Evolutionary conservation across 129 eudicot genomes (phyloP).

Genomic region (Centella asiatica): DNA sequence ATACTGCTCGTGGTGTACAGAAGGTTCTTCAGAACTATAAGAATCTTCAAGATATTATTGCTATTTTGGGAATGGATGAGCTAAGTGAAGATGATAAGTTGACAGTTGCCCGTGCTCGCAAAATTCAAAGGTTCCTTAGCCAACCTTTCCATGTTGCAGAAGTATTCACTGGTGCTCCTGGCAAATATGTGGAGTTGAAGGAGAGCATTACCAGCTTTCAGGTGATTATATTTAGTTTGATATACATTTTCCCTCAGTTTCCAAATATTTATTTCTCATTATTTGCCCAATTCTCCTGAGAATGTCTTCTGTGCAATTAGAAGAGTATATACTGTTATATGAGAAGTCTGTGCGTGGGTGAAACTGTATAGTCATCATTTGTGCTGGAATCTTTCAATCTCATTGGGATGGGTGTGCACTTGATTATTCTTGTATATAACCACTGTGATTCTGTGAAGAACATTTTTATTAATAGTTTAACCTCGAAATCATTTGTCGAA

Average conservation of each 20-base stretch:
- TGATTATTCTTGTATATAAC: too few species aligned
- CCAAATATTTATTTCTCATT: background rate
- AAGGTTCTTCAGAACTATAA: slow-evolving; percentile 64
- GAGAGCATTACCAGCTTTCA: slow-evolving; percentile 64
- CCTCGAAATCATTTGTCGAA: too few species aligned
- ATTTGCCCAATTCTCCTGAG: background rate
- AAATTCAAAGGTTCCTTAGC: slow-evolving; percentile 53
- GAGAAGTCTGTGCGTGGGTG: too few species aligned
- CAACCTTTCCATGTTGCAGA: slow-evolving; percentile 85
- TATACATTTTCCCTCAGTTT: background rate
- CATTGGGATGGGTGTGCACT: background rate
- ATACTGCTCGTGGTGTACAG: slow-evolving; percentile 70
- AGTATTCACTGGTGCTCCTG: slow-evolving; percentile 73
- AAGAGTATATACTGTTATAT: too few species aligned
- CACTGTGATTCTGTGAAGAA: too few species aligned
- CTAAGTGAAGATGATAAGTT: slow-evolving; percentile 68
- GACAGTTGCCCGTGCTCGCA: slow-evolving; percentile 69
- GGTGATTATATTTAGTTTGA: slow-evolving; percentile 24
- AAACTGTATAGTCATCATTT: background rate
- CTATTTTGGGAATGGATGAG: slow-evolving; percentile 70
- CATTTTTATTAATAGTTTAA: too few species aligned
- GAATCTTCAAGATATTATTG: slow-evolving; percentile 74
- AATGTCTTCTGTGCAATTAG: background rate
- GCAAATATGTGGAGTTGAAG: slow-evolving; percentile 60
- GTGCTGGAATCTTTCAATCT: background rate